Evolutionary conservation across 1,284 basidiomycete species (phyloP).

Genomic region (Coniferiporia sulphurascens): DNA sequence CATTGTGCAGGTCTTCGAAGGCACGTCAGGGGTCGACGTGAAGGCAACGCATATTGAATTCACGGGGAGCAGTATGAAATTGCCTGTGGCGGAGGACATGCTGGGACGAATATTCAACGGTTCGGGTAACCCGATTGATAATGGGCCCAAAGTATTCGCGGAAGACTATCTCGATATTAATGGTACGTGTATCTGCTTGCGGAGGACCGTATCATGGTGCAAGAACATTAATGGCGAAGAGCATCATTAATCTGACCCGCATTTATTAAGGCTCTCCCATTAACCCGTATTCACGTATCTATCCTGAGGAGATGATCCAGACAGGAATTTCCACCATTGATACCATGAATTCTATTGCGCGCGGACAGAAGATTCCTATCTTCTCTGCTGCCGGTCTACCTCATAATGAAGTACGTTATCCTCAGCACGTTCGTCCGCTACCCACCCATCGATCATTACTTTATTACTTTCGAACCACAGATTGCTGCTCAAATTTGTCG

Average conservation of each 20-base stretch:
- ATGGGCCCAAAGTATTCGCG: slow-evolving; percentile 98
- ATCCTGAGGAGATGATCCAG: slow-evolving; percentile 99
- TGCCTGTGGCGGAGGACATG: slow-evolving; percentile 99
- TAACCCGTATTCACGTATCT: slow-evolving; percentile 98
- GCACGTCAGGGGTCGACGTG: slow-evolving; percentile 96
- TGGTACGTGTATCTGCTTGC: slow-evolving; percentile 47
- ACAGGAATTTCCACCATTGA: slow-evolving; percentile 99
- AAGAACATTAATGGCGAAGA: not conserved
- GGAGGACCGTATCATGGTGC: not conserved
- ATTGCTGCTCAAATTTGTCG: slow-evolving; percentile 99
- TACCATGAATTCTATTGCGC: slow-evolving; percentile 98
- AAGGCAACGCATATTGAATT: slow-evolving; percentile 98
- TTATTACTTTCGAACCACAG: slow-evolving; percentile 35
- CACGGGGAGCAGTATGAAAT: slow-evolving; percentile 97
- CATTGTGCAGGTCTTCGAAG: slow-evolving; percentile 99
- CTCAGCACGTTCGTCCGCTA: not conserved
- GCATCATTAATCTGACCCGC: not conserved
- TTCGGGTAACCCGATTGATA: slow-evolving; percentile 95
- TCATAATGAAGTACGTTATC: slow-evolving; percentile 83
- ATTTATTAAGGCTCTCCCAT: slow-evolving; percentile 82
- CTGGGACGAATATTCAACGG: slow-evolving; percentile 99
- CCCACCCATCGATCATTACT: slow-evolving; percentile 15
- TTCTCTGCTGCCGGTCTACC: slow-evolving; percentile 99
- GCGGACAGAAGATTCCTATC: slow-evolving; percentile 99
- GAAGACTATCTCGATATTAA: slow-evolving; percentile 99